A percentile compares a stretch with the other conserved stretches of the same genome.
Evolutionary conservation across 2,329 filamentous ascomycete species (phyloP).

Genomic region (Dothidotthia symphoricarpi): DNA sequence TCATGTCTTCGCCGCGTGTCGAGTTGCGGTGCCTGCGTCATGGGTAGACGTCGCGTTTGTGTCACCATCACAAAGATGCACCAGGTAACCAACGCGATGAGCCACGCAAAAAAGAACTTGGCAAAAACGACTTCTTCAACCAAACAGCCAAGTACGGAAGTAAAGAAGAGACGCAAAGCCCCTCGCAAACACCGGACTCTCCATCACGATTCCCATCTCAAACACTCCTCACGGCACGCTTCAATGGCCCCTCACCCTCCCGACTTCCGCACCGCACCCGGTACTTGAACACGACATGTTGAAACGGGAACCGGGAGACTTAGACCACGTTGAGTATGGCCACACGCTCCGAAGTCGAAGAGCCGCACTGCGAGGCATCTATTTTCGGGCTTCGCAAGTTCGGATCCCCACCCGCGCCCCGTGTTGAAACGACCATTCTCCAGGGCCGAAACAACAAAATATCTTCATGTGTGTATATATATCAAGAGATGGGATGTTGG

Average conservation of each 20-base stretch:
- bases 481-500: neutral
- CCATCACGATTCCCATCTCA: no score
- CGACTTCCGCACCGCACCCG: constrained; percentile 25
- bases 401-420: constrained; percentile 27
- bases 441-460: constrained; percentile 6
- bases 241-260: constrained; percentile 31
- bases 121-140: no score
- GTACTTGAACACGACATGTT: constrained; percentile 16
- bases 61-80: no score
- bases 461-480: constrained; percentile 13
- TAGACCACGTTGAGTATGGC: constrained; percentile 13
- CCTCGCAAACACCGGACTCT: no score
- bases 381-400: constrained; percentile 22
- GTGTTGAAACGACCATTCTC: neutral
- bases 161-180: no score
- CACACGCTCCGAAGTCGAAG: constrained; percentile 18
- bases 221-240: constrained; percentile 6
- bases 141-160: no score
- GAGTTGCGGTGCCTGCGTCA: constrained; percentile 1
- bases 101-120: no score
- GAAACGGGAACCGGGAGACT: constrained; percentile 15
- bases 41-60: no score
- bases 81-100: no score
- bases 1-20: neutral
- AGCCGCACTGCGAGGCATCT: constrained; percentile 23